Evolutionary conservation across 345 rosid species (phyloP).

Genomic region (Eucalyptus pauciflora): DNA sequence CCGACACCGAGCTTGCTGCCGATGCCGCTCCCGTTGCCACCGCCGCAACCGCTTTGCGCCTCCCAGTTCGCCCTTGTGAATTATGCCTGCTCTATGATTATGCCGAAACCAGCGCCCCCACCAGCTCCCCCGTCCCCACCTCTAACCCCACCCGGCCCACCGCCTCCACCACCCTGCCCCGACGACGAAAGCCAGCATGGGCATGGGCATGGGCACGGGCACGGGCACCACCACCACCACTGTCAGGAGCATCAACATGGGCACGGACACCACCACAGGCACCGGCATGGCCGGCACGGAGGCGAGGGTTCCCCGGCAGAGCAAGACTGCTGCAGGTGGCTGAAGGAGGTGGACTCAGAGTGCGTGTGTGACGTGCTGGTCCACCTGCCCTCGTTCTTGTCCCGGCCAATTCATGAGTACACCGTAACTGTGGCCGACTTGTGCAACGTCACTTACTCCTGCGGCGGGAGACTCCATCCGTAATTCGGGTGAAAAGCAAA

Average conservation of each 20-base stretch:
- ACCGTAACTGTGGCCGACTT: constrained; percentile 32
- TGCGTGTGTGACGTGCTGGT: constrained; percentile 75
- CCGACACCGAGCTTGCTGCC: not conserved
- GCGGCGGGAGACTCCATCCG: constrained; percentile 37
- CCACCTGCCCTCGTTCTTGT: constrained; percentile 61
- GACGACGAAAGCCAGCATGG: not conserved
- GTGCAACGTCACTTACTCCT: constrained; percentile 44
- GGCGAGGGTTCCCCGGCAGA: constrained; percentile 10
- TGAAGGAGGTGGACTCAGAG: constrained; percentile 48
- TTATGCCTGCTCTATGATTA: constrained; percentile 49
- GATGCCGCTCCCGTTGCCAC: not conserved
- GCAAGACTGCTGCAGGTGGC: constrained; percentile 68
- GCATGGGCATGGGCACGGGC: not conserved
- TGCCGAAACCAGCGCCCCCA: constrained; percentile 6
- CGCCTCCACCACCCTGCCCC: not conserved
- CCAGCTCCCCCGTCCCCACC: constrained; percentile 10
- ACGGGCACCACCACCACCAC: not conserved
- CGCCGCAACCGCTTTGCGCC: constrained; percentile 36
- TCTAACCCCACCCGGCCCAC: not conserved
- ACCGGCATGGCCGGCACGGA: constrained; percentile 3
- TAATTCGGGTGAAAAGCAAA: not conserved
- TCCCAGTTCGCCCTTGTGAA: constrained; percentile 59
- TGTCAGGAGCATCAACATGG: not conserved
- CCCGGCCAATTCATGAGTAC: constrained; percentile 51
- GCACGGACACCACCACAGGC: constrained; percentile 3